Conservation (phyloP, 1,284 basidiomycete genomes). For the Lignosus rhinocerotis region DNA sequence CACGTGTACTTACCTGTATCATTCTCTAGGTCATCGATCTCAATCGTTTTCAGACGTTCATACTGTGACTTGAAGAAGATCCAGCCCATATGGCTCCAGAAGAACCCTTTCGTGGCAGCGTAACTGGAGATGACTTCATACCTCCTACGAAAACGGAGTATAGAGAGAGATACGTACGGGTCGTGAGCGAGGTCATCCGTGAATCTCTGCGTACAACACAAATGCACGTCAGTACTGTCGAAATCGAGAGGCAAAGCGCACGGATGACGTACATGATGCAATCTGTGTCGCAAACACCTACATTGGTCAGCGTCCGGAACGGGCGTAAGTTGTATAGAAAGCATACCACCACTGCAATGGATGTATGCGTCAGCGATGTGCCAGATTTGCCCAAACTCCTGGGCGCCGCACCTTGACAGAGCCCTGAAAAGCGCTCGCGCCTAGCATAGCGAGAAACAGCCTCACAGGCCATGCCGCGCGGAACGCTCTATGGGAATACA, state of each 20-base stretch:
- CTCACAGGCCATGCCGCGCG: conserved; percentile 58
- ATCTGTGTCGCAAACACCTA: conserved; percentile 74
- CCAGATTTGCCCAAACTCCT: background rate
- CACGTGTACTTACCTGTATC: conserved; percentile 56
- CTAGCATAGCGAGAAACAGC: conserved; percentile 60
- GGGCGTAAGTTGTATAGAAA: background rate
- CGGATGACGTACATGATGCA: conserved; percentile 63
- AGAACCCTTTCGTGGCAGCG: conserved; percentile 69
- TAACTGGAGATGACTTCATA: conserved; percentile 44
- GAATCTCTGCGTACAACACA: conserved; percentile 49
- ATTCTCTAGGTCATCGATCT: conserved; percentile 67
- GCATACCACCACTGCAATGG: conserved; percentile 32
- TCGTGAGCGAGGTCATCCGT: conserved; percentile 77
- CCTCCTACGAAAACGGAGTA: background rate
- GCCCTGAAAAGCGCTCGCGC: conserved; percentile 70
- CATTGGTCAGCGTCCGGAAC: background rate
- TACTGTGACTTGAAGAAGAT: conserved; percentile 80
- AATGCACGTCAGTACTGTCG: background rate
- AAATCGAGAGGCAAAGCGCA: background rate
- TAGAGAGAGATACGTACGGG: conserved; percentile 47
- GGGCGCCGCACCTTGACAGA: conserved; percentile 52
- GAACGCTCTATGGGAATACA: conserved; percentile 77
- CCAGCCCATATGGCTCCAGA: conserved; percentile 83
- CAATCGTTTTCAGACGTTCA: conserved; percentile 61
- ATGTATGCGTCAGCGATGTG: background rate